Percentiles rank a stretch among this genome's conserved stretches.
Evolutionary conservation across 768 basidiomycete genomes (phyloP).

Genomic region (Lactarius quietus): DNA sequence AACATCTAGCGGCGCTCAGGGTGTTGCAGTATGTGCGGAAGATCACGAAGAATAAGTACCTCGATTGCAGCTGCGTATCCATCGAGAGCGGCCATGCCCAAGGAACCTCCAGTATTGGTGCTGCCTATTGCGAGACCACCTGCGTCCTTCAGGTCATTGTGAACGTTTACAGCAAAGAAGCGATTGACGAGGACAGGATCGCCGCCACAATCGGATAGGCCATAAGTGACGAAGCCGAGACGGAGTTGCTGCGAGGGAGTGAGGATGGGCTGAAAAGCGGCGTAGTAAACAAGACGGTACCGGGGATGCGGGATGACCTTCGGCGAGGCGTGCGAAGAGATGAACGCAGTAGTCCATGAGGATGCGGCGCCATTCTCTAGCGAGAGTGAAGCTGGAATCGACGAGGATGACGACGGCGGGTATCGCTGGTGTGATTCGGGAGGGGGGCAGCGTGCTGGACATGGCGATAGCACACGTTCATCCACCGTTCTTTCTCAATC

Average conservation of each 20-base stretch:
- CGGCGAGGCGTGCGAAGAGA: constrained; percentile 22
- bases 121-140: constrained; percentile 25
- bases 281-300: neutral
- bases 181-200: constrained; percentile 27
- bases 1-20: constrained; percentile 23
- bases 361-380: constrained; percentile 23
- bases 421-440: neutral
- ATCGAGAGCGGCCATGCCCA: constrained; percentile 27
- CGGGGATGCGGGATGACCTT: constrained; percentile 2
- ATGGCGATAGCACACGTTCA: constrained; percentile 1
- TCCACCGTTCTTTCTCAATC: neutral
- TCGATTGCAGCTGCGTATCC: constrained; percentile 26
- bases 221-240: constrained; percentile 29
- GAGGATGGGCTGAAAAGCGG: neutral
- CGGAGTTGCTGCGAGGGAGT: constrained; percentile 12
- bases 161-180: constrained; percentile 20
- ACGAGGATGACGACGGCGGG: constrained; percentile 23
- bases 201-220: constrained; percentile 19
- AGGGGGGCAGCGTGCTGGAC: constrained; percentile 10
- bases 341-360: constrained; percentile 15
- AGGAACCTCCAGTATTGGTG: constrained; percentile 20
- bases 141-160: constrained; percentile 24
- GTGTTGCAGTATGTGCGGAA: neutral
- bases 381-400: constrained; percentile 25
- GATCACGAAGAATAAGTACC: constrained; percentile 6